phyloP scores from a whole-genome alignment of 2,329 filamentous ascomycete species.

The Nemania sp. region DNA sequence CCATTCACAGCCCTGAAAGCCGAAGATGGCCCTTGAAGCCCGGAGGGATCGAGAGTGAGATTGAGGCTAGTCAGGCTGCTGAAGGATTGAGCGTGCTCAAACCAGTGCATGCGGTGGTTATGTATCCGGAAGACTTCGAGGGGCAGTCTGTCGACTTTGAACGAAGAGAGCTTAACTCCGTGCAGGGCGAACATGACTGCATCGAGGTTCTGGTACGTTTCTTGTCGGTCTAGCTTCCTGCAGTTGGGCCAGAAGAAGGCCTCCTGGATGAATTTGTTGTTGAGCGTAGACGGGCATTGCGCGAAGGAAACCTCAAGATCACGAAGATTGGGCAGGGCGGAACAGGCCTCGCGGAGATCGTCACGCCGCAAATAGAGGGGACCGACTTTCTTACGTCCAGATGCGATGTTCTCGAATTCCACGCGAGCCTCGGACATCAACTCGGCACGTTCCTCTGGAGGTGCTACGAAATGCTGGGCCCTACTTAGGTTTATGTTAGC shows the following conservation, averaged over 20 bases:
- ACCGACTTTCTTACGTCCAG: slow-evolving; percentile 50
- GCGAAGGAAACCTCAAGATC: slow-evolving; percentile 58
- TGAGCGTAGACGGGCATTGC: slow-evolving; percentile 53
- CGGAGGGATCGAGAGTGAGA: slow-evolving; percentile 57
- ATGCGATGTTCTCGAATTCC: slow-evolving; percentile 54
- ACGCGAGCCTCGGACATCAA: slow-evolving; percentile 53
- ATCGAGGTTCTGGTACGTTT: slow-evolving; percentile 56
- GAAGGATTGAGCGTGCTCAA: slow-evolving; percentile 56
- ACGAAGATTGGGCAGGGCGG: slow-evolving; percentile 55
- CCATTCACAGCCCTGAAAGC: slow-evolving; percentile 58
- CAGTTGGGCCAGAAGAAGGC: slow-evolving; percentile 56
- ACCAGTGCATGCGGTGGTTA: slow-evolving; percentile 56
- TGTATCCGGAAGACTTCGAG: slow-evolving; percentile 57
- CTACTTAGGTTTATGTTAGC: slow-evolving; percentile 40
- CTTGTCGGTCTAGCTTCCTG: slow-evolving; percentile 55
- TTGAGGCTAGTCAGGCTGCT: slow-evolving; percentile 55
- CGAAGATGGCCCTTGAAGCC: slow-evolving; percentile 53
- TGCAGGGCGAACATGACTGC: slow-evolving; percentile 55
- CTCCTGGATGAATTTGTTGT: slow-evolving; percentile 54
- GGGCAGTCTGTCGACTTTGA: slow-evolving; percentile 59
- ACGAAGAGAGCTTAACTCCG: slow-evolving; percentile 53
- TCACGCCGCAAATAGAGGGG: slow-evolving; percentile 54
- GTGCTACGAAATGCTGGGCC: slow-evolving; percentile 55
- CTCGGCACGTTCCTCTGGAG: slow-evolving; percentile 54
- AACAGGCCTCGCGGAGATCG: slow-evolving; percentile 55